phyloP scores from a whole-genome alignment of 164 flowering plant species.

The Houttuynia cordata region DNA sequence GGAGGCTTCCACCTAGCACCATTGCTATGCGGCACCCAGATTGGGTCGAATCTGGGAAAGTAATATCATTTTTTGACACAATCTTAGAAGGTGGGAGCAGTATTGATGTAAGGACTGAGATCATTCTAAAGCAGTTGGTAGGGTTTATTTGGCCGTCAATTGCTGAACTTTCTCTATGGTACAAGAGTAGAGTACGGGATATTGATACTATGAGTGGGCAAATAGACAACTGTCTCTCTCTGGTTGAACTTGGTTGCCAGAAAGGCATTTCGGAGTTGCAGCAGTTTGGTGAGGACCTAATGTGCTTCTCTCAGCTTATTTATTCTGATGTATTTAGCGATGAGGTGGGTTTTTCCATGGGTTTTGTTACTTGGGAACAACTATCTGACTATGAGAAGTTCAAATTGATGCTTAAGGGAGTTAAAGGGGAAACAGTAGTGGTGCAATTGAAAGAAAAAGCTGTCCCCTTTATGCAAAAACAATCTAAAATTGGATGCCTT shows the following conservation, averaged over 20 bases:
- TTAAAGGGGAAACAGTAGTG: slow-evolving; percentile 55
- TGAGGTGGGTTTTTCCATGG: slow-evolving; percentile 33
- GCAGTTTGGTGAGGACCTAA: slow-evolving; percentile 47
- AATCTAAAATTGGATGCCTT: slow-evolving; percentile 11
- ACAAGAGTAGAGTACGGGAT: slow-evolving; percentile 66
- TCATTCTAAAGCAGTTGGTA: slow-evolving; percentile 36
- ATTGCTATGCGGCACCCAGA: slow-evolving; percentile 63
- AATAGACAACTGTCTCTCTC: slow-evolving; percentile 65
- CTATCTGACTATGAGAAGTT: slow-evolving; percentile 87
- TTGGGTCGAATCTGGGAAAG: slow-evolving; percentile 89
- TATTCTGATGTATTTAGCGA: slow-evolving; percentile 47
- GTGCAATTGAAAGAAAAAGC: slow-evolving; percentile 42
- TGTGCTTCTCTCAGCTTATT: slow-evolving; percentile 61
- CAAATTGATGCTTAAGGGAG: slow-evolving; percentile 63
- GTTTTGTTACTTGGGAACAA: slow-evolving; percentile 63
- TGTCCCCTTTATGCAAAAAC: slow-evolving; percentile 63
- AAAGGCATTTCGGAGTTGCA: slow-evolving; percentile 70
- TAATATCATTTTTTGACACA: slow-evolving; percentile 32
- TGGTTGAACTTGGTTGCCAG: slow-evolving; percentile 65
- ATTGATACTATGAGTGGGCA: slow-evolving; percentile 81
- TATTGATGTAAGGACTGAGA: slow-evolving; percentile 53
- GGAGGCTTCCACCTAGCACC: slow-evolving; percentile 58
- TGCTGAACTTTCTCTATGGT: slow-evolving; percentile 62
- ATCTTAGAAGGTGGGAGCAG: slow-evolving; percentile 23
- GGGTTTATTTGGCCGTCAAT: slow-evolving; percentile 72